These are phyloP conservation scores for Alternaria triticina DNA, from an alignment of 2,329 filamentous ascomycete species.

Conservation along the genomic window DNA sequence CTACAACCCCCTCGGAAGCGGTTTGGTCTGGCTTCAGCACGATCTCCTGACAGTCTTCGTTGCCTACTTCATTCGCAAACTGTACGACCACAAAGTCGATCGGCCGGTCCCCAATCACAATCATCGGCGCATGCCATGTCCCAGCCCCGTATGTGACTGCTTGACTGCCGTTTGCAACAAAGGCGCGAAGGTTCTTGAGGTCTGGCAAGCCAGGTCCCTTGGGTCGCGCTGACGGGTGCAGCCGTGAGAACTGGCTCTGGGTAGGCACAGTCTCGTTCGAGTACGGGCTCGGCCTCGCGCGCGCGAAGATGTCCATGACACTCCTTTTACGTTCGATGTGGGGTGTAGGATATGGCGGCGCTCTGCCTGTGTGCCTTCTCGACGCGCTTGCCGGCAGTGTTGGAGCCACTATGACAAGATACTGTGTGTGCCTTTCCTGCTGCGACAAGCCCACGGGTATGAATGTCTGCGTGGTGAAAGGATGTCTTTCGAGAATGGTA, in stretches of 20 bases:
- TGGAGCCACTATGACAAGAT: constrained; percentile 89
- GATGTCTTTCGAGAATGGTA: constrained; percentile 83
- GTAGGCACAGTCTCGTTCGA: constrained; percentile 57
- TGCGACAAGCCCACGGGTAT: constrained; percentile 70
- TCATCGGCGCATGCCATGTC: constrained; percentile 98
- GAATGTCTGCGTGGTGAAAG: constrained; percentile 94
- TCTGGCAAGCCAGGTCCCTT: constrained; percentile 72
- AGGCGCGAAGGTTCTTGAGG: constrained; percentile 72
- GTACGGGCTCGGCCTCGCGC: constrained; percentile 53
- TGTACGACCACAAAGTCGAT: constrained; percentile 86
- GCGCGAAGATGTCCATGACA: constrained; percentile 51
- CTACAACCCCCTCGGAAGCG: constrained; percentile 43
- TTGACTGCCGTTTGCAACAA: constrained; percentile 77
- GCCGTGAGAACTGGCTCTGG: constrained; percentile 32
- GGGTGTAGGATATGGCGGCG: constrained; percentile 54
- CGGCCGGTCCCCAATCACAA: constrained; percentile 72
- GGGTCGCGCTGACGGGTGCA: constrained; percentile 43
- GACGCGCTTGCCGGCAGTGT: constrained; percentile 62
- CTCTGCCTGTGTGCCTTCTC: constrained; percentile 30
- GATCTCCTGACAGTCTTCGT: constrained; percentile 90
- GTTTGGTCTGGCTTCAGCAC: constrained; percentile 44
- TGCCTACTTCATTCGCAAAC: constrained; percentile 79
- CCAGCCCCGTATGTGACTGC: constrained; percentile 91
- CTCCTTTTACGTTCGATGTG: constrained; percentile 31
- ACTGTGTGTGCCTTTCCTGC: constrained; percentile 59